A percentile compares a stretch with the other conserved stretches of the same genome.
Evolutionary conservation across 2,329 filamentous ascomycete genomes (phyloP).

Genomic region (Colletotrichum chlorophyti): DNA sequence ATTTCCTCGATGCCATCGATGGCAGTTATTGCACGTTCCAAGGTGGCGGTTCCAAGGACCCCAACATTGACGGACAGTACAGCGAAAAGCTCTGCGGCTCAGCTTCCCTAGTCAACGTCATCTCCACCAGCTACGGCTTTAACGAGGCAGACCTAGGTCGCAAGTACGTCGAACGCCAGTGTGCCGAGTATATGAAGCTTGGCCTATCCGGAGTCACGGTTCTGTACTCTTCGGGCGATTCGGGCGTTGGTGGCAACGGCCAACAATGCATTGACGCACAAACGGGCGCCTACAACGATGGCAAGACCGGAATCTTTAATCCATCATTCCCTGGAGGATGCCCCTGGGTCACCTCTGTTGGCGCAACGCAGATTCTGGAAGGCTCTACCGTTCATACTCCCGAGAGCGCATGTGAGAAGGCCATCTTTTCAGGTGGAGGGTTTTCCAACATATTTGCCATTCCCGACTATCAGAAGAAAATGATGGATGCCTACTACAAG

Average conservation of each 20-base stretch:
- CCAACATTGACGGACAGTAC: slow-evolving; percentile 46
- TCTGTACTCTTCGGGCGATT: slow-evolving; percentile 58
- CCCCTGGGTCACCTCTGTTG: slow-evolving; percentile 58
- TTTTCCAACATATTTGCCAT: slow-evolving; percentile 56
- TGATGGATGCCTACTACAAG: slow-evolving; percentile 47
- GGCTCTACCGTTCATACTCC: slow-evolving; percentile 45
- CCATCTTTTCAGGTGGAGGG: slow-evolving; percentile 55
- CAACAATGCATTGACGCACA: slow-evolving; percentile 42
- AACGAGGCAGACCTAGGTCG: slow-evolving; percentile 57
- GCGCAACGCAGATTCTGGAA: slow-evolving; percentile 53
- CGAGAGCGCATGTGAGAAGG: slow-evolving; percentile 52
- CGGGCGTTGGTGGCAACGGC: slow-evolving; percentile 50
- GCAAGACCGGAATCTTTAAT: slow-evolving; percentile 45
- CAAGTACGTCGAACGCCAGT: slow-evolving; percentile 58
- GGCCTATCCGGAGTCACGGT: slow-evolving; percentile 58
- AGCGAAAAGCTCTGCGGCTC: slow-evolving; percentile 52
- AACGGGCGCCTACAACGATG: slow-evolving; percentile 41
- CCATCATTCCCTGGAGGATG: slow-evolving; percentile 54
- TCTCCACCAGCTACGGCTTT: slow-evolving; percentile 60
- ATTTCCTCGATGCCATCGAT: slow-evolving; percentile 53
- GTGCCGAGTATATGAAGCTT: slow-evolving; percentile 63
- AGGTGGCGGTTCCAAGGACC: slow-evolving; percentile 43
- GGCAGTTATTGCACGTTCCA: slow-evolving; percentile 50
- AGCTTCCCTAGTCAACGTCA: slow-evolving; percentile 55
- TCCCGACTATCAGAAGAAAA: slow-evolving; percentile 53